Evolutionary conservation across 257 asterid genomes (phyloP), one percentile per base, ranked within the genome.

Genomic region (Verbena officinalis): DNA sequence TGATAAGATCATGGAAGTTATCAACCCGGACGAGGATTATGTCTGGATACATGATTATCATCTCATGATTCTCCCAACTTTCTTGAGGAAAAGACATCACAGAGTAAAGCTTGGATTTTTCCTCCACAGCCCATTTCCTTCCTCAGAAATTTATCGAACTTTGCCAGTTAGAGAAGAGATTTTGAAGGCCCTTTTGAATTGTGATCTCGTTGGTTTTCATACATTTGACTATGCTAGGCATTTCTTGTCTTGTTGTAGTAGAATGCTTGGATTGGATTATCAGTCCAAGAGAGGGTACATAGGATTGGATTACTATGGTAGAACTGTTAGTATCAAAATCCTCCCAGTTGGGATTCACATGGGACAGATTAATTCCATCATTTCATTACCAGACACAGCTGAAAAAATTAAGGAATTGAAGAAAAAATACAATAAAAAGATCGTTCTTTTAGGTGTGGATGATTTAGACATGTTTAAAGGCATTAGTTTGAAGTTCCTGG

Each of bases 191-290:
- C 76, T 92, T 42, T 77, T 92, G 80, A 92, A 92, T 60, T 89
- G 96, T 62, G 98, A 92, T 71, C 86, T 92, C 45, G 55, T 92
- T 40, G 98, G 98, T 1, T 92, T 92, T 44, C 98, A 92, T n/a
- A 89, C 98, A 0, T 92, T 89, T 78, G 98, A 92, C 76, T 92
- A 92, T 68, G 98, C 97, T 27, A 80, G 98, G 62, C 98, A 91
- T 62, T 91, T 91, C 81, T 75, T 91, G 82, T 78, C 95, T 0
- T 91, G 96, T 75, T 91, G 98, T 71, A 89, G 95, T 69, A 83
- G 98, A 63, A 88, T 91, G 96, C 74, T 91, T 27, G 98, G 98
- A 24, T 79, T 92, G 81, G 95, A 86, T 65, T 89, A 91, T 65
- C 90, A 83, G 24, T 89, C 96, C 11, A 91, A 91, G 68, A 78